Conservation (phyloP, 352 stramenopile species). For the Pythium vanterpoolii region DNA sequence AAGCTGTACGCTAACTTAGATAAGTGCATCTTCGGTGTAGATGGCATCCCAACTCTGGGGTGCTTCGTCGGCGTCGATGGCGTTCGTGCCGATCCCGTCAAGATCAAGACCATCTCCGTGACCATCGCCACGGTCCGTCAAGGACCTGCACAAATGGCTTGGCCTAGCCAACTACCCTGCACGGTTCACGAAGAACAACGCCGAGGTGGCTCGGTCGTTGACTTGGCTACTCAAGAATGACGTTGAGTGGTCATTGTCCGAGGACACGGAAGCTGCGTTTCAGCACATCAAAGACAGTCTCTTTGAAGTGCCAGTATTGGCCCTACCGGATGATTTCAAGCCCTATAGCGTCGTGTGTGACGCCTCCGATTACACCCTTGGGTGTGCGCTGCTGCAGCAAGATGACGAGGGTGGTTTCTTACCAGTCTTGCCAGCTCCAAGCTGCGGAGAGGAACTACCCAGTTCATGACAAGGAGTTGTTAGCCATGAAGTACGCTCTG, state of each 20-base stretch:
- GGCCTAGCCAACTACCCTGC: constrained; percentile 15
- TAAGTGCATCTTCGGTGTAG: constrained; percentile 25
- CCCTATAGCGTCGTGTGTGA: constrained; percentile 14
- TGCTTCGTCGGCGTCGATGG: constrained; percentile 23
- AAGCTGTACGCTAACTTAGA: constrained; percentile 19
- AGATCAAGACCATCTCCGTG: constrained; percentile 15
- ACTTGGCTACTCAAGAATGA: constrained; percentile 16
- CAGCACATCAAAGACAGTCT: constrained; percentile 14
- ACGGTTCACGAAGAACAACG: constrained; percentile 18
- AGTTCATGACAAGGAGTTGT: constrained; percentile 10
- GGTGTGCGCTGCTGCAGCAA: constrained; percentile 1
- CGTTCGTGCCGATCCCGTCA: constrained; percentile 14
- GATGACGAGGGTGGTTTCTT: neutral
- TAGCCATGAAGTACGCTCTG: constrained; percentile 7
- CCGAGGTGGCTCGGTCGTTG: constrained; percentile 12
- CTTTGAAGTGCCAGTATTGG: constrained; percentile 14
- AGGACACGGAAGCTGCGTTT: constrained; percentile 7
- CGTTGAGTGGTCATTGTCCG: constrained; percentile 10
- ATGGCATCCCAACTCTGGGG: constrained; percentile 27
- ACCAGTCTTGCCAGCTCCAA: constrained; percentile 3
- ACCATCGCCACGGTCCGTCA: neutral
- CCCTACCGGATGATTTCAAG: constrained; percentile 4
- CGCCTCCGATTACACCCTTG: constrained; percentile 4
- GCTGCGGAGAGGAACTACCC: constrained; percentile 5
- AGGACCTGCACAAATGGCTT: constrained; percentile 13